These are phyloP conservation scores for Leishmania tropica DNA, from an alignment of 208 protist species.

Conservation along the genomic window DNA sequence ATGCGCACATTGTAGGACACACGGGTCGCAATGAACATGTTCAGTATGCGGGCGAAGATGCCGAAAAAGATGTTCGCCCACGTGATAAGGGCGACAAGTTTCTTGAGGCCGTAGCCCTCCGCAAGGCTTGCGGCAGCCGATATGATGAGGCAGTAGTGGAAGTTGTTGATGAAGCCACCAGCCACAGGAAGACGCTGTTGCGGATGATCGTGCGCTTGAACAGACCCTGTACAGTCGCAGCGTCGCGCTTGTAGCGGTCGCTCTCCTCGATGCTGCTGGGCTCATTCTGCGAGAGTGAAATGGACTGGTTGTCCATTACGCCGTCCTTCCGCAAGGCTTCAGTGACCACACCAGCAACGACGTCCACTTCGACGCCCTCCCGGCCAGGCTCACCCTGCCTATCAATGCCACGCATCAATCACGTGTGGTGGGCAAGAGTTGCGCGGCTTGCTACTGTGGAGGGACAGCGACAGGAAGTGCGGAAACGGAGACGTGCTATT, in stretches of 20 bases:
- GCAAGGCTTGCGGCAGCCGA: slow-evolving; percentile 60
- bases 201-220: slow-evolving; percentile 18
- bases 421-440: not conserved
- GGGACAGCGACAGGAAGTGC: not conserved
- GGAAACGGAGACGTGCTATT: not conserved
- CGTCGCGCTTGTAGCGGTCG: slow-evolving; percentile 1
- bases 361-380: not conserved
- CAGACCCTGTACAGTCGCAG: not conserved
- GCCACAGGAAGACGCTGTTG: slow-evolving; percentile 52
- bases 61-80: slow-evolving; percentile 88
- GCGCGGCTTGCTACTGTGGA: not conserved
- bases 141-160: slow-evolving; percentile 87
- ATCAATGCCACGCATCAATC: not conserved
- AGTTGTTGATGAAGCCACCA: slow-evolving; percentile 91
- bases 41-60: slow-evolving; percentile 71
- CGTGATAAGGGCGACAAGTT: slow-evolving; percentile 69
- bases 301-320: not conserved
- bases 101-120: slow-evolving; percentile 59
- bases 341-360: too few relatives aligned
- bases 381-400: not conserved
- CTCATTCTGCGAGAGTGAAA: not conserved
- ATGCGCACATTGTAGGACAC: slow-evolving; percentile 81
- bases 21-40: slow-evolving; percentile 72
- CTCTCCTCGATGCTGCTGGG: not conserved
- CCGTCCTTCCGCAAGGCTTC: too few relatives aligned